Evolutionary conservation across 2,329 filamentous ascomycete species (phyloP).

Genomic region (Apiospora koreana): DNA sequence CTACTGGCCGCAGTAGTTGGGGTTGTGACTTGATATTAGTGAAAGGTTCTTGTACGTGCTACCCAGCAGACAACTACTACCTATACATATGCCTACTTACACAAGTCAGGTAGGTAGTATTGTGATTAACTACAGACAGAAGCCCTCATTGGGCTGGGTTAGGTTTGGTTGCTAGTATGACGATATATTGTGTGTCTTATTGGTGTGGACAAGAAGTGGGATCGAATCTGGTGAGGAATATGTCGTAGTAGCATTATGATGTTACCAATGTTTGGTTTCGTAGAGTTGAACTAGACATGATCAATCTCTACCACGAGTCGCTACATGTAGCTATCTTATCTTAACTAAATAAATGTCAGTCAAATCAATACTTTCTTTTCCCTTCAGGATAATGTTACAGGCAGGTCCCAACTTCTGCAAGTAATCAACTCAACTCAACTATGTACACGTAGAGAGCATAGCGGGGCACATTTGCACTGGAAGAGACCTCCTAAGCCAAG

Average conservation of each 20-base stretch:
- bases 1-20: background rate
- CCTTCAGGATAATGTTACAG: background rate
- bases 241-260: background rate
- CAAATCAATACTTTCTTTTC: background rate
- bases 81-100: background rate
- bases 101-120: background rate
- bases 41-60: conserved; percentile 1
- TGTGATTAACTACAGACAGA: background rate
- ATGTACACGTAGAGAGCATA: too few relatives aligned
- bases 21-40: conserved; percentile 2
- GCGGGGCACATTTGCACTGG: background rate
- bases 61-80: background rate
- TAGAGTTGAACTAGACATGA: background rate
- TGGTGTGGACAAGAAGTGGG: background rate
- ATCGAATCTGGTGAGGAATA: background rate
- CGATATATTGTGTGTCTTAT: background rate
- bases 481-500: background rate
- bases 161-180: background rate
- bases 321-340: too few relatives aligned
- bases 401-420: background rate
- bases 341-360: background rate
- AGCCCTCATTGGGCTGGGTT: background rate
- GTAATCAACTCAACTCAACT: background rate
- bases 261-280: background rate
- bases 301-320: background rate